phyloP scores from a whole-genome alignment of 2,329 filamentous ascomycete genomes.

The Periconia sp. region DNA sequence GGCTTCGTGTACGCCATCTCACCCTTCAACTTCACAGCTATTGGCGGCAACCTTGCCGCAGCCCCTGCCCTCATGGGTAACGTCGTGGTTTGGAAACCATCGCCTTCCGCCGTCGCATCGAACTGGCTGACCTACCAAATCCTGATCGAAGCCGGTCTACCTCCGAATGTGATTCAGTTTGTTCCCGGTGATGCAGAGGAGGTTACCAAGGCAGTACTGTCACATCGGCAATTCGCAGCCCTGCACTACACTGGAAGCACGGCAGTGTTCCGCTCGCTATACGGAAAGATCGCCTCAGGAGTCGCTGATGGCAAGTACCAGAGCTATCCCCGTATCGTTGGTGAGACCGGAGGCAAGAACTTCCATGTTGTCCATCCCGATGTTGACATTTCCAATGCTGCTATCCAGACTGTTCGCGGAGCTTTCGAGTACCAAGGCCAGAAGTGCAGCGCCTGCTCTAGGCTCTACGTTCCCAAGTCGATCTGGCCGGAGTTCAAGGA shows the following conservation, averaged over 20 bases:
- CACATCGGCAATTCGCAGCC: conserved; percentile 82
- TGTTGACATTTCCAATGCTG: conserved; percentile 80
- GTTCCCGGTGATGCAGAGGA: conserved; percentile 86
- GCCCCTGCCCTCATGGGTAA: conserved; percentile 90
- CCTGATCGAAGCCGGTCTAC: conserved; percentile 87
- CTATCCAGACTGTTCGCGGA: conserved; percentile 80
- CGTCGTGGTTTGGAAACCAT: conserved; percentile 97
- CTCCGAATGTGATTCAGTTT: conserved; percentile 90
- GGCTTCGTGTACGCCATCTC: conserved; percentile 95
- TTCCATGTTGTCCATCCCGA: conserved; percentile 83
- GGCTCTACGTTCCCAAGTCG: conserved; percentile 78
- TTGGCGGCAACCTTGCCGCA: conserved; percentile 83
- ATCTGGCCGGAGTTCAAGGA: conserved; percentile 75
- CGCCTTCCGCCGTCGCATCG: conserved; percentile 83
- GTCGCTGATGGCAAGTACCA: conserved; percentile 82
- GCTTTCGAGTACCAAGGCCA: conserved; percentile 92
- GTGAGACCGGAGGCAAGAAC: conserved; percentile 93
- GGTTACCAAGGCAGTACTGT: conserved; percentile 78
- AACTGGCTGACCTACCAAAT: conserved; percentile 93
- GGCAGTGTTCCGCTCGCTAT: conserved; percentile 85
- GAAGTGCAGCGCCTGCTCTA: conserved; percentile 86
- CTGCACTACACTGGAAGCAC: conserved; percentile 96
- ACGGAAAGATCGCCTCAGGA: conserved; percentile 82
- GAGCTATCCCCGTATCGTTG: conserved; percentile 86
- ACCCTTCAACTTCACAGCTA: conserved; percentile 97